phyloP scores from a whole-genome alignment of 2,329 filamentous ascomycete species.

The Monilinia vaccinii-corymbosi region DNA sequence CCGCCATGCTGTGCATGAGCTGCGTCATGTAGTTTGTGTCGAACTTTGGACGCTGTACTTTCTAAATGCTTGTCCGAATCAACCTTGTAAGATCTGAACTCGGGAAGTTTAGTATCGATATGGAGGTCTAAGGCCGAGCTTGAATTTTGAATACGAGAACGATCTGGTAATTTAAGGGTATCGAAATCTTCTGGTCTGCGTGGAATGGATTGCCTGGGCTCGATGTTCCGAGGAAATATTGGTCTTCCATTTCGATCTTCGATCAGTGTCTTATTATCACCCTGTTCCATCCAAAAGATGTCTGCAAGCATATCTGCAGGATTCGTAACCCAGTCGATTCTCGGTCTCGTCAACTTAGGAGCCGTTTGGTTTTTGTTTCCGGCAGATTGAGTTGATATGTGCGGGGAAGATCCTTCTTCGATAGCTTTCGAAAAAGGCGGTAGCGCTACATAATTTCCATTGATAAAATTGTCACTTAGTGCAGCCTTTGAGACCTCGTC shows the following conservation, averaged over 20 bases:
- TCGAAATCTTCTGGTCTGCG: slow-evolving; percentile 15
- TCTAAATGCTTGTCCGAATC: slow-evolving; percentile 32
- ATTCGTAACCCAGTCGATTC: slow-evolving; percentile 76
- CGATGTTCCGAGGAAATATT: slow-evolving; percentile 49
- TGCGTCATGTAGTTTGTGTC: slow-evolving; percentile 44
- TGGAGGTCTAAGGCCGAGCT: slow-evolving; percentile 18
- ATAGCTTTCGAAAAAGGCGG: slow-evolving; percentile 32
- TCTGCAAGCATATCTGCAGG: slow-evolving; percentile 85
- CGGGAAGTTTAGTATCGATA: slow-evolving; percentile 28
- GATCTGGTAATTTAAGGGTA: slow-evolving; percentile 11
- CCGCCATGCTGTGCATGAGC: slow-evolving; percentile 48
- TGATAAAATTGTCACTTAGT: slow-evolving; percentile 17
- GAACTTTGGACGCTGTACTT: slow-evolving; percentile 48
- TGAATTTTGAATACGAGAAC: slow-evolving; percentile 12
- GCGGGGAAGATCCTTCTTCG: slow-evolving; percentile 22
- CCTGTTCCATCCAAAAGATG: slow-evolving; percentile 80
- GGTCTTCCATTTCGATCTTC: slow-evolving; percentile 70
- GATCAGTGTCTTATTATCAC: slow-evolving; percentile 68
- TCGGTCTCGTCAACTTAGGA: slow-evolving; percentile 57
- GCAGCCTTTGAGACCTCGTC: slow-evolving; percentile 44
- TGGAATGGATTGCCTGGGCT: slow-evolving; percentile 30
- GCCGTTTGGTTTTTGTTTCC: slow-evolving; percentile 30
- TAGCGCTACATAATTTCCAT: slow-evolving; percentile 33
- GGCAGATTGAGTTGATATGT: slow-evolving; percentile 32
- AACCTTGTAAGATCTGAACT: slow-evolving; percentile 26